phyloP scores from a whole-genome alignment of 352 stramenopile species.

The Pythium volutum region DNA sequence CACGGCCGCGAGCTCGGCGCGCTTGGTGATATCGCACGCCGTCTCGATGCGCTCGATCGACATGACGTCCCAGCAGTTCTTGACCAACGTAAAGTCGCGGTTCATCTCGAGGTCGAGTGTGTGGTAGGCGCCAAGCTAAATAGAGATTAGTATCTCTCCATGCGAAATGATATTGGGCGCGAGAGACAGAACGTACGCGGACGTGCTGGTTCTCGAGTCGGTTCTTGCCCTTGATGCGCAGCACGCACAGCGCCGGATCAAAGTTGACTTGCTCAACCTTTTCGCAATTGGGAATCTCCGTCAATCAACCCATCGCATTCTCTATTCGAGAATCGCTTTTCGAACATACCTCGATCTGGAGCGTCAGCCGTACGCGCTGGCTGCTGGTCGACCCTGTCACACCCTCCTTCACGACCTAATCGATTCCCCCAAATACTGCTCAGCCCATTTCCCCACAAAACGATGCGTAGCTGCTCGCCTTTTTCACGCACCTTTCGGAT shows the following conservation, averaged over 20 bases:
- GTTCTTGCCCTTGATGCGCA: slow-evolving; percentile 95
- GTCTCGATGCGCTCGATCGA: slow-evolving; percentile 95
- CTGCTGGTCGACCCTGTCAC: slow-evolving; percentile 94
- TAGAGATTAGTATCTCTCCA: background rate
- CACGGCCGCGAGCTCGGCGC: slow-evolving; percentile 95
- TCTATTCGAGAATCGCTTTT: background rate
- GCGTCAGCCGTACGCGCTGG: slow-evolving; percentile 92
- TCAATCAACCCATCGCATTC: background rate
- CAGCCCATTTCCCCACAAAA: background rate
- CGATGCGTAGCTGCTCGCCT: slow-evolving; percentile 1
- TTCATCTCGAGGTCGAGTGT: slow-evolving; percentile 97
- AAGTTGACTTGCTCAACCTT: slow-evolving; percentile 96
- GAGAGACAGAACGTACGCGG: slow-evolving; percentile 53
- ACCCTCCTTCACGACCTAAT: slow-evolving; percentile 92
- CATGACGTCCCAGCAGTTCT: slow-evolving; percentile 97
- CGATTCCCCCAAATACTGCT: background rate
- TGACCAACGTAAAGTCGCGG: slow-evolving; percentile 95
- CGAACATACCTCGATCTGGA: slow-evolving; percentile 87
- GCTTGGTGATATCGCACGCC: slow-evolving; percentile 92
- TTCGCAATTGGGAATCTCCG: background rate
- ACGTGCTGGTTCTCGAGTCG: slow-evolving; percentile 93
- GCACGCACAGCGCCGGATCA: slow-evolving; percentile 89
- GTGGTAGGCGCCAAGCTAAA: slow-evolving; percentile 95
- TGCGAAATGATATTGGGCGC: background rate
- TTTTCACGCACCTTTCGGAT: slow-evolving; percentile 91